Evolutionary conservation across 192 early-diverging fungal species (phyloP).

Genomic region (Coemansia sp.): DNA sequence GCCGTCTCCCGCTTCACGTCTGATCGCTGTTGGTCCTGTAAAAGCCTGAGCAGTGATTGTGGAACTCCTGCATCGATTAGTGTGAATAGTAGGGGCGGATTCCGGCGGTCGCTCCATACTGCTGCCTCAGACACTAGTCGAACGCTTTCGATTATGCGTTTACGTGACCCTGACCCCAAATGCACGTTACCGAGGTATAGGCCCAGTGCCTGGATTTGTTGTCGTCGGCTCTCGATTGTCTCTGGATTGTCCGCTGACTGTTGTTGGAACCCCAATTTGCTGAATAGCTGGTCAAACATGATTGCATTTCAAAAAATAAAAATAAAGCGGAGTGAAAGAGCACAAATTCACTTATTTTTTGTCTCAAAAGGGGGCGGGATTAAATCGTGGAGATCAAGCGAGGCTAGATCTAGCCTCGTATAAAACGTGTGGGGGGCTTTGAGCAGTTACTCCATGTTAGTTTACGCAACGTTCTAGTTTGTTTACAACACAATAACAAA

Average conservation of each 20-base stretch:
- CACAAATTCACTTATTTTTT: background rate
- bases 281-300: slow-evolving; percentile 30
- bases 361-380: no score
- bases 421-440: no score
- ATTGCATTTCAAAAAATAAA: slow-evolving; percentile 1
- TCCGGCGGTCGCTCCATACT: slow-evolving; percentile 50
- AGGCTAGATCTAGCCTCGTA: no score
- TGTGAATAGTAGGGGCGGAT: slow-evolving; percentile 29
- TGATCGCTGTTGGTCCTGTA: background rate
- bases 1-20: background rate
- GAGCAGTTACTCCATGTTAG: no score
- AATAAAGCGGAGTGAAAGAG: background rate
- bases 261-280: slow-evolving; percentile 15
- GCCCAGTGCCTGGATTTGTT: slow-evolving; percentile 16
- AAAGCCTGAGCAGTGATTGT: slow-evolving; percentile 27
- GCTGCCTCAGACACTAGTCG: slow-evolving; percentile 37
- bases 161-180: slow-evolving; percentile 7
- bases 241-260: background rate
- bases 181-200: slow-evolving; percentile 17
- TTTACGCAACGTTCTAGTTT: no score
- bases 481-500: no score
- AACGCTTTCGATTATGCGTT: slow-evolving; percentile 36
- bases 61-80: slow-evolving; percentile 38
- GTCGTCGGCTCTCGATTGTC: background rate
- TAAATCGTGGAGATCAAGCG: no score